Evolutionary conservation across 2,329 filamentous ascomycete genomes (phyloP).

Genomic region (Podosphaera aphanis): DNA sequence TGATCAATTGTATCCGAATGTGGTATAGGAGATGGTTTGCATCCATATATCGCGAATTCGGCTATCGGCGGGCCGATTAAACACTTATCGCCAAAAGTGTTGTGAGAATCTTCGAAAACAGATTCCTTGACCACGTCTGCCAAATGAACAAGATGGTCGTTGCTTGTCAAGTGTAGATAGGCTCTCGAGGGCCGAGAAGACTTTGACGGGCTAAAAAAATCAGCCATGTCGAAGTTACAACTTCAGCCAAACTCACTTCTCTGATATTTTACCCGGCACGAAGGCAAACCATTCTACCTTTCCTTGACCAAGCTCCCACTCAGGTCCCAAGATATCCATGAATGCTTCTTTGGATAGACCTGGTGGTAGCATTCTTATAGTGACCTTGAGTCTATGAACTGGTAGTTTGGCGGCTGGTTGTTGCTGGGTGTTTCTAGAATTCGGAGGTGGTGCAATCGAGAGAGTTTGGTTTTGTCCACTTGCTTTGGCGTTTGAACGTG

Average conservation of each 20-base stretch:
- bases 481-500: neutral
- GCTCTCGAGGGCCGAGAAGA: slow-evolving; percentile 58
- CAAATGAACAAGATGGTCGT: slow-evolving; percentile 41
- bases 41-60: slow-evolving; percentile 66
- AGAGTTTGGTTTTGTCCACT: slow-evolving; percentile 25
- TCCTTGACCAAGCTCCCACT: slow-evolving; percentile 61
- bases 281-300: slow-evolving; percentile 71
- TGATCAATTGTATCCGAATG: slow-evolving; percentile 80
- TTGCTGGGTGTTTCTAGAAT: slow-evolving; percentile 20
- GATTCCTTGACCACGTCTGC: slow-evolving; percentile 45
- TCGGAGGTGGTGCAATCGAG: slow-evolving; percentile 24
- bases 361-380: slow-evolving; percentile 66
- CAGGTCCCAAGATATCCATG: slow-evolving; percentile 42
- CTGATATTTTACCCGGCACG: slow-evolving; percentile 52
- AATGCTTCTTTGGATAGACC: slow-evolving; percentile 67
- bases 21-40: slow-evolving; percentile 50
- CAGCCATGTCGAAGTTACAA: slow-evolving; percentile 1
- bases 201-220: slow-evolving; percentile 48
- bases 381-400: slow-evolving; percentile 48
- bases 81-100: slow-evolving; percentile 45
- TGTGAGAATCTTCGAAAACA: slow-evolving; percentile 61
- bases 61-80: slow-evolving; percentile 58
- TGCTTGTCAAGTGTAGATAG: slow-evolving; percentile 60
- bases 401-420: slow-evolving; percentile 22
- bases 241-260: slow-evolving; percentile 36